Evolutionary conservation across 371 early-diverging fungal genomes (phyloP).

Genomic region (Mortierella sp.): DNA sequence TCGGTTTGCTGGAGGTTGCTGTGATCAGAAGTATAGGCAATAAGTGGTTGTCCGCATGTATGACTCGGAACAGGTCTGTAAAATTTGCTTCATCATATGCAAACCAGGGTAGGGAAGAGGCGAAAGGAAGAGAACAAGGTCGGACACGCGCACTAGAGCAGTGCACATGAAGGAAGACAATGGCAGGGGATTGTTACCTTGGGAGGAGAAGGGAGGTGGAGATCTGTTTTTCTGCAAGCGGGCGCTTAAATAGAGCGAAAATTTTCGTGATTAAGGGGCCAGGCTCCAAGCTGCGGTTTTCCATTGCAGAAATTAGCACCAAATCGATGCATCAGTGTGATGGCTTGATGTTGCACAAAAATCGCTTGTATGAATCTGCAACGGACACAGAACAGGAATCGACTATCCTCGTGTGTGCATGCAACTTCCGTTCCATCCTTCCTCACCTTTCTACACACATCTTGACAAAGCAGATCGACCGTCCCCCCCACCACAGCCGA

Average conservation of each 20-base stretch:
- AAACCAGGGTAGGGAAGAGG: not conserved
- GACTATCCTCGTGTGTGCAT: too few relatives aligned
- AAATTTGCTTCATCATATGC: constrained; percentile 49
- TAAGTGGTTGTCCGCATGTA: constrained; percentile 44
- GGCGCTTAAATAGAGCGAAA: not conserved
- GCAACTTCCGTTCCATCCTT: not conserved
- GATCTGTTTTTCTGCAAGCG: not conserved
- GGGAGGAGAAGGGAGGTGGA: constrained; percentile 12
- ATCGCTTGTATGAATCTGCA: too few relatives aligned
- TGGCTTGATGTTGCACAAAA: too few relatives aligned
- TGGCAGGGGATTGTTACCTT: constrained; percentile 23
- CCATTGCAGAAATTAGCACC: too few relatives aligned
- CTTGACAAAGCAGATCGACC: not conserved
- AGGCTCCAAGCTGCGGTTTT: too few relatives aligned
- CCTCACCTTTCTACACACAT: not conserved
- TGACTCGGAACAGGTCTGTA: constrained; percentile 51
- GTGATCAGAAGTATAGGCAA: constrained; percentile 40
- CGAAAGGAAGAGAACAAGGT: not conserved
- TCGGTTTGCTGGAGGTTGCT: not conserved
- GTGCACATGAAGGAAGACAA: not conserved
- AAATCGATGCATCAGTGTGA: too few relatives aligned
- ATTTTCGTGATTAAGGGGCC: constrained; percentile 1
- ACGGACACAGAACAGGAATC: too few relatives aligned
- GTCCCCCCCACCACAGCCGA: constrained; percentile 14
- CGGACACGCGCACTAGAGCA: not conserved